Conservation (phyloP, 495 filamentous ascomycete species). For the Ascodesmis nigricans region DNA sequence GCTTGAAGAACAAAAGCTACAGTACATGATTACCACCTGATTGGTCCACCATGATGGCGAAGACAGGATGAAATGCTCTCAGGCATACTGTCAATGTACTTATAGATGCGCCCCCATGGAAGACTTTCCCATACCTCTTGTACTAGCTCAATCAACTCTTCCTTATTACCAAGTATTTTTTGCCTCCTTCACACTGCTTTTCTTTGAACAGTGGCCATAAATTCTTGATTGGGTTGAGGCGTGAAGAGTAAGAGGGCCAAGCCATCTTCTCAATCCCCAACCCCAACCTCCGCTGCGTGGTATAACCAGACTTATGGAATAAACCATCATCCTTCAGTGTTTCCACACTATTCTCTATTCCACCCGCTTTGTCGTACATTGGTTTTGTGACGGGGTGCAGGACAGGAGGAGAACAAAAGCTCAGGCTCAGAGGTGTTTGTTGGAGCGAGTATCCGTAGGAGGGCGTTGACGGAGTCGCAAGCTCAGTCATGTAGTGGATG, state of each 20-base stretch:
- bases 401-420: too few relatives aligned
- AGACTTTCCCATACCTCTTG: slow-evolving; percentile 5
- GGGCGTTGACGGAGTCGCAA: too few relatives aligned
- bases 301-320: slow-evolving; percentile 2
- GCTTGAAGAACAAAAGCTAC: too few relatives aligned
- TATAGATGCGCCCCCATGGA: slow-evolving; percentile 1
- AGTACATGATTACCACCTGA: background rate
- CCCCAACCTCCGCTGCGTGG: background rate
- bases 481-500: too few relatives aligned
- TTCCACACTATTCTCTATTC: background rate
- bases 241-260: background rate
- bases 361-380: background rate
- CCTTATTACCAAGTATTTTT: background rate
- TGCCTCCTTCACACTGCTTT: background rate
- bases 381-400: too few relatives aligned
- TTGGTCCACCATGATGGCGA: background rate
- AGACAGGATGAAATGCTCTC: slow-evolving; percentile 1
- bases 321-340: slow-evolving; percentile 1
- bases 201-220: background rate
- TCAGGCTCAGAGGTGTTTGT: too few relatives aligned
- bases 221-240: slow-evolving; percentile 2
- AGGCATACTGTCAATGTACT: slow-evolving; percentile 1
- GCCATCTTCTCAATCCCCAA: background rate
- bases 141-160: background rate
- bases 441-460: too few relatives aligned